A percentile compares a stretch with the other conserved stretches of the same genome.
These are phyloP conservation scores for Penicillium cinerascens DNA, from an alignment of 495 filamentous ascomycete genomes.

Conservation along the genomic window DNA sequence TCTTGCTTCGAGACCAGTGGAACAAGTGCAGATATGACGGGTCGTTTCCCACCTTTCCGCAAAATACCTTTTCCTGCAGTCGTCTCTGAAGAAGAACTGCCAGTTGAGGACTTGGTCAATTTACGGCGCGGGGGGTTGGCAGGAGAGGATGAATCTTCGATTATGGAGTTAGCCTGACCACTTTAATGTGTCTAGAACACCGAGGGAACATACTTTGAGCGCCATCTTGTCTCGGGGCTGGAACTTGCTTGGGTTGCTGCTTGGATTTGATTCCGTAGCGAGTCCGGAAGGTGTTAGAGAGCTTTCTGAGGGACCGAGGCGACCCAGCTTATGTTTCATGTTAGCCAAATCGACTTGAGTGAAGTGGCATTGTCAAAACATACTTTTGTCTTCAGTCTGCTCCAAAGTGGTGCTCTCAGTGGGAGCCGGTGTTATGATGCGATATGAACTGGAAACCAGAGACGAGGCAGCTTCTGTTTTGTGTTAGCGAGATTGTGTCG, in stretches of 20 bases:
- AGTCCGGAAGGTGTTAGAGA: neutral
- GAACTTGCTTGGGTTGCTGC: neutral
- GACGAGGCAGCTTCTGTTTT: neutral
- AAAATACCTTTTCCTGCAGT: no score
- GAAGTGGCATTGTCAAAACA: neutral
- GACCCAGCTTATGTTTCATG: neutral
- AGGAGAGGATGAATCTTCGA: neutral
- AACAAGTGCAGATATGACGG: no score
- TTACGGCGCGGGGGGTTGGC: no score
- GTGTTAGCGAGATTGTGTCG: neutral
- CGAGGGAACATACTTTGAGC: neutral
- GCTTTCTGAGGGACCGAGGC: neutral
- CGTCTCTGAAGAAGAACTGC: no score
- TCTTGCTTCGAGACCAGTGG: no score
- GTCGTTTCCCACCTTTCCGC: no score
- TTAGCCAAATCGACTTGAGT: neutral
- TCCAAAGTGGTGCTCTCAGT: slow-evolving; percentile 1
- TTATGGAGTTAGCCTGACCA: neutral
- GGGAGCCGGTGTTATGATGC: neutral
- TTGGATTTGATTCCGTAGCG: no score
- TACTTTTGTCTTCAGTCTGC: slow-evolving; percentile 8
- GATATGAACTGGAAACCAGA: no score
- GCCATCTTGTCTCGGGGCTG: neutral
- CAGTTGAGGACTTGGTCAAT: no score
- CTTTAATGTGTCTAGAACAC: neutral